phyloP scores from a whole-genome alignment of 2,329 filamentous ascomycete species.

The Nothophaeocryptopus gaeumannii region DNA sequence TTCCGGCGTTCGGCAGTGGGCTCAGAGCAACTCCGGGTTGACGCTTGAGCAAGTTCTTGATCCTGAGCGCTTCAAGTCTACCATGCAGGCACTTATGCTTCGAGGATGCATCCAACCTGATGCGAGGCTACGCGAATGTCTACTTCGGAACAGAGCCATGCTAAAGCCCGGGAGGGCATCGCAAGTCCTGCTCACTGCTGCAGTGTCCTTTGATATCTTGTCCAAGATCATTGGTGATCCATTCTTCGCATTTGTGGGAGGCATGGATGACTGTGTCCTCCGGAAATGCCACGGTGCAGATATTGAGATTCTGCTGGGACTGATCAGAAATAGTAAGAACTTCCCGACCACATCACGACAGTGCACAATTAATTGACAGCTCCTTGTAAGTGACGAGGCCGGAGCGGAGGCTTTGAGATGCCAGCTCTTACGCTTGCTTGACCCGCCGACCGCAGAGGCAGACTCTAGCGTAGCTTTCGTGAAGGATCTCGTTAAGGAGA shows the following conservation, averaged over 20 bases:
- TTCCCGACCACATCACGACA: no score
- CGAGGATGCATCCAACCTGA: not conserved
- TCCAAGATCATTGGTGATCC: conserved; percentile 8
- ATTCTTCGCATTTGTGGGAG: conserved; percentile 14
- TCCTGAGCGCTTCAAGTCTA: not conserved
- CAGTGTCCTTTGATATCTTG: conserved; percentile 7
- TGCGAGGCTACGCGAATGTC: not conserved
- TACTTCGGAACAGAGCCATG: not conserved
- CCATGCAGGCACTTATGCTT: not conserved
- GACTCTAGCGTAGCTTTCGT: not conserved
- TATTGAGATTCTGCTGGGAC: no score
- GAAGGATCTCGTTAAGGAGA: not conserved
- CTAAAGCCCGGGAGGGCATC: conserved; percentile 9
- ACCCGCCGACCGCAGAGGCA: conserved; percentile 1
- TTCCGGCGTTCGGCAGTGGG: conserved; percentile 7
- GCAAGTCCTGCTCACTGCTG: conserved; percentile 6
- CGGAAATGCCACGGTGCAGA: no score
- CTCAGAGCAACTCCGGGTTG: not conserved
- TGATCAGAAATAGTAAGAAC: no score
- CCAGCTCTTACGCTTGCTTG: conserved; percentile 14
- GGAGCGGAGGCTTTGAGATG: conserved; percentile 8
- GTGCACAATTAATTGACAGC: no score
- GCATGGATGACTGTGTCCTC: not conserved
- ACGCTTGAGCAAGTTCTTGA: conserved; percentile 3
- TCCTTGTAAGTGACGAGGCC: conserved; percentile 3